A percentile compares a stretch with the other conserved stretches of the same genome.
Evolutionary conservation across 2,329 filamentous ascomycete species (phyloP).

Genomic region (Neonectria faginata): DNA sequence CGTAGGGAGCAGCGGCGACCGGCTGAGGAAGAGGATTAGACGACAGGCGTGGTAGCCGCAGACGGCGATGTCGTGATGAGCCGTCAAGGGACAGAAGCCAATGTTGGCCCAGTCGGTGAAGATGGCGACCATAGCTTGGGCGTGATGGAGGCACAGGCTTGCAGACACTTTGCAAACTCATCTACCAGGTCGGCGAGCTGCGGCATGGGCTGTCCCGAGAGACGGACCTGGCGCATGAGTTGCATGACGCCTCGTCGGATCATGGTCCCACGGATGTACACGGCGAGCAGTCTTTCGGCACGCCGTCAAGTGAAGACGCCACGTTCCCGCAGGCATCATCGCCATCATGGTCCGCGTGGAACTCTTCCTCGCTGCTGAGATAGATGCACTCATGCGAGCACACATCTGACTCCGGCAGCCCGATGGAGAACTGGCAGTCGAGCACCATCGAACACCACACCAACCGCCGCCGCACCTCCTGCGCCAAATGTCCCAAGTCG

Average conservation of each 20-base stretch:
- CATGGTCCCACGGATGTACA: too few species aligned
- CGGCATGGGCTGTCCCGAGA: too few species aligned
- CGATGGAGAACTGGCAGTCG: conserved; percentile 46
- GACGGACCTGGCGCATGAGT: too few species aligned
- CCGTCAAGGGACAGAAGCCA: conserved; percentile 25
- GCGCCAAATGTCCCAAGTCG: conserved; percentile 37
- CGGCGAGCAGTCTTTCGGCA: too few species aligned
- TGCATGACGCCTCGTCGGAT: too few species aligned
- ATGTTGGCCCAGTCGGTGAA: conserved; percentile 18
- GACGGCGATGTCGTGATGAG: conserved; percentile 15
- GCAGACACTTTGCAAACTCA: too few species aligned
- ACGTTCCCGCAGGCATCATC: too few species aligned
- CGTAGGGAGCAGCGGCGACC: not conserved
- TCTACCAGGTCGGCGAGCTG: too few species aligned
- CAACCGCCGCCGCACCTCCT: conserved; percentile 46
- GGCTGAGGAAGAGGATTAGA: conserved; percentile 19
- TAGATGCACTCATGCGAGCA: conserved; percentile 47
- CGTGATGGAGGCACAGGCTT: too few species aligned
- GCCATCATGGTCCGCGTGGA: too few species aligned
- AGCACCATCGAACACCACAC: conserved; percentile 47
- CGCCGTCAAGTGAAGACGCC: too few species aligned
- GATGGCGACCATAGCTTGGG: too few species aligned
- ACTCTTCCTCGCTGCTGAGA: conserved; percentile 26
- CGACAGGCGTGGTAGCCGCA: conserved; percentile 24
- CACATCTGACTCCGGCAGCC: conserved; percentile 48